Evolutionary conservation across 2,329 filamentous ascomycete genomes (phyloP).

Genomic region (Penicillium griseofulvum): DNA sequence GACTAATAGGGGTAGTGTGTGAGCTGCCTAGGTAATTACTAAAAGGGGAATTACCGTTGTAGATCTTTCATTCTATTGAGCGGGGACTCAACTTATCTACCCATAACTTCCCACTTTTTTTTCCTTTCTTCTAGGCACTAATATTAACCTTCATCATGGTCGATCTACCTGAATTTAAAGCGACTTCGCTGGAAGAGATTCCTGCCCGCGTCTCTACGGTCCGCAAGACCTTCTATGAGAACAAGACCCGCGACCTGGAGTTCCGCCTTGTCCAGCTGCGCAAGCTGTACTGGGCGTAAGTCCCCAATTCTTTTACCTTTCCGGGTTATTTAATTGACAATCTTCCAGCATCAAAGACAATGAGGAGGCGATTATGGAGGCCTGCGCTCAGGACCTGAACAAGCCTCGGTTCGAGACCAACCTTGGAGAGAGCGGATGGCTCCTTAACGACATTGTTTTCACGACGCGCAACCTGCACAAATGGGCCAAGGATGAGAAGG

Average conservation of each 20-base stretch:
- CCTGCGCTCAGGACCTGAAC: conserved; percentile 72
- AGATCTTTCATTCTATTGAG: neutral
- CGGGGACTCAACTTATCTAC: neutral
- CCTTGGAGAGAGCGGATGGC: conserved; percentile 73
- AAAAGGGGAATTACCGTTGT: neutral
- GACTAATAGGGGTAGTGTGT: too few relatives aligned
- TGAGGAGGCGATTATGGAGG: conserved; percentile 68
- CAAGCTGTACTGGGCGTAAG: conserved; percentile 86
- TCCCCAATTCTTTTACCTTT: neutral
- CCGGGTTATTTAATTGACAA: neutral
- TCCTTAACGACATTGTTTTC: conserved; percentile 77
- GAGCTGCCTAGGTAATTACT: neutral
- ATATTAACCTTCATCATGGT: conserved; percentile 27
- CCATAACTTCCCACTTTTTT: neutral
- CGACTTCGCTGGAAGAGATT: conserved; percentile 67
- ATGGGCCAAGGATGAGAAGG: conserved; percentile 78
- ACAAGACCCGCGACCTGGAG: conserved; percentile 77
- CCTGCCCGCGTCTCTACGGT: conserved; percentile 58
- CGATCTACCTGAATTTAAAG: conserved; percentile 50
- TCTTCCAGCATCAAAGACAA: conserved; percentile 66
- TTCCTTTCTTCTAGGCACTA: neutral
- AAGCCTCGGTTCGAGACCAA: conserved; percentile 74
- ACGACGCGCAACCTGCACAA: conserved; percentile 72
- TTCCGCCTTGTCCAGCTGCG: conserved; percentile 84
- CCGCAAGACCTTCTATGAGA: conserved; percentile 68